phyloP scores from a whole-genome alignment of 129 eudicot genomes.

The Logfia minima region DNA sequence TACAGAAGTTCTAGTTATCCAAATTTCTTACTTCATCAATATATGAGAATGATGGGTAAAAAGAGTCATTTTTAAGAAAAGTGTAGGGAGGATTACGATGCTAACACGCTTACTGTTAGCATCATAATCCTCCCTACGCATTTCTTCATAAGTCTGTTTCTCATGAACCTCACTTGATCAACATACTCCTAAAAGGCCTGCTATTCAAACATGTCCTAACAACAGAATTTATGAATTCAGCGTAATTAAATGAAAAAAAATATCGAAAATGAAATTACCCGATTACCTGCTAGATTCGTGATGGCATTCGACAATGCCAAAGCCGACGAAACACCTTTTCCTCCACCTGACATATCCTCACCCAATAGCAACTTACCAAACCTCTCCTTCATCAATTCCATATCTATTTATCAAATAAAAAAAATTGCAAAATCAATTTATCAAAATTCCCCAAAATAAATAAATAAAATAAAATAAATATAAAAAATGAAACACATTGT shows the following conservation, averaged over 20 bases:
- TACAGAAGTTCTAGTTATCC: too few species aligned
- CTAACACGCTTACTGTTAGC: too few species aligned
- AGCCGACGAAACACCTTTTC: slow-evolving; percentile 93
- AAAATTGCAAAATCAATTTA: neutral
- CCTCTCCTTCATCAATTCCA: slow-evolving; percentile 81
- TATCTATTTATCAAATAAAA: slow-evolving; percentile 39
- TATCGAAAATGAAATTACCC: neutral
- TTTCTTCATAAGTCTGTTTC: neutral
- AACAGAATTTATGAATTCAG: neutral
- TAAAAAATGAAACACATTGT: slow-evolving; percentile 7
- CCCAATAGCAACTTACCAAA: slow-evolving; percentile 95
- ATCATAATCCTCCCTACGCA: too few species aligned
- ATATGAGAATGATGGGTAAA: too few species aligned
- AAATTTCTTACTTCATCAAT: too few species aligned
- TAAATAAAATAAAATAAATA: neutral
- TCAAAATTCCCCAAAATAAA: neutral
- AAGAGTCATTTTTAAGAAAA: too few species aligned
- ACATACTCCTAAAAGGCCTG: neutral
- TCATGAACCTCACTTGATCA: neutral
- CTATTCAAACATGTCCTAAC: neutral
- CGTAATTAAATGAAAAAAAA: neutral
- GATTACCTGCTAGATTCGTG: slow-evolving; percentile 83
- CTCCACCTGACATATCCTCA: slow-evolving; percentile 99
- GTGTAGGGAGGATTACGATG: too few species aligned
- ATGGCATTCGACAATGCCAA: slow-evolving; percentile 97